Base-by-base conservation (phyloP, 768 basidiomycete species). In the Lactarius psammicola region DNA sequence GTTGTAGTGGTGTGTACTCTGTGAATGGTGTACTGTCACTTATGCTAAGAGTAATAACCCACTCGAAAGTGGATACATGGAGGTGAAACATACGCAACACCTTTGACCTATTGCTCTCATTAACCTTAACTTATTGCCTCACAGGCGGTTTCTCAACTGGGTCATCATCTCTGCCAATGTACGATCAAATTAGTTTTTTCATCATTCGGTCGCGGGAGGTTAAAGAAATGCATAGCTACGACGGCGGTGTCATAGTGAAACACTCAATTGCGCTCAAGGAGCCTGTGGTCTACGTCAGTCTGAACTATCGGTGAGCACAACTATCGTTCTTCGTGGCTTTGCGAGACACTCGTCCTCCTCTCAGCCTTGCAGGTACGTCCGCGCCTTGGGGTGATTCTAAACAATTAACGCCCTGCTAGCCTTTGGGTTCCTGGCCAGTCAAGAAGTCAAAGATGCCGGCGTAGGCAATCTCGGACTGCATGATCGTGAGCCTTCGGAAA, bases 391-490 rank as follows among this genome's bases (percentile, higher is more conserved):
- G 3, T 3, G 3, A 26, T 40, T 40, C 40, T 40, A 17, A 28
- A 18, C 1, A 28, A 40, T 9, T 26, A 18, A 26, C 10, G 23
- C 26, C 15, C 44, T 36, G 54, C 23, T 55, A 66, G 82, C 79
- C 1, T 80, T 83, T 60, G 83, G 84, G 4, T 86, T 86, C 72
- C 67, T 85, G 38, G 79, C 79, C 1, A 75, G 83, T 46, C 74
- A 80, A 68, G 83, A 85, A 76, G 80, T 84, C 3, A 80, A 79
- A 56, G 78, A 75, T 11, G 84, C 83, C 6, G 81, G 81, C 0
- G 76, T 84, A 5, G 84, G 82, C 1, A 89, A 89, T 71, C 78
- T 87, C 28, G 88, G 87, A 17, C 74, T 90, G 20, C 82, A 81
- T 63, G 87, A 89, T 75, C 84, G 84, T 84, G 69, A 72, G 82